These are phyloP conservation scores for Podosphaera xanthii DNA, from an alignment of 2,329 filamentous ascomycete genomes.

Conservation along the genomic window DNA sequence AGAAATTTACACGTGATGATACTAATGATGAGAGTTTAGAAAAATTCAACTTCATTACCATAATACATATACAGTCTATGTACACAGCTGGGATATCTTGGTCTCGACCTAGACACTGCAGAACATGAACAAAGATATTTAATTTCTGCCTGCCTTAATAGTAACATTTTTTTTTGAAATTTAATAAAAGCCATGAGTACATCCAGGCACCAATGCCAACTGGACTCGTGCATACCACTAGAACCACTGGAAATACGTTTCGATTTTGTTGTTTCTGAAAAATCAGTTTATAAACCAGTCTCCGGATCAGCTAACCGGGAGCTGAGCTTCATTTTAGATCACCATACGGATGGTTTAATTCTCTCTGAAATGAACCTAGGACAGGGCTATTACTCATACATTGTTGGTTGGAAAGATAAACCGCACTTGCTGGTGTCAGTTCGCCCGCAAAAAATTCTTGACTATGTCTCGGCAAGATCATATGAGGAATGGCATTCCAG, in stretches of 20 bases:
- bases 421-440: slow-evolving; percentile 29
- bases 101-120: too few relatives aligned
- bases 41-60: too few relatives aligned
- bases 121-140: too few relatives aligned
- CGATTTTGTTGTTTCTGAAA: slow-evolving; percentile 13
- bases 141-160: too few relatives aligned
- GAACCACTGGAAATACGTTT: slow-evolving; percentile 4
- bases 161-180: too few relatives aligned
- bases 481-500: slow-evolving; percentile 26
- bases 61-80: too few relatives aligned
- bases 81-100: too few relatives aligned
- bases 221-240: background rate
- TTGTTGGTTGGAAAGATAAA: slow-evolving; percentile 9
- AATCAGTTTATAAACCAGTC: slow-evolving; percentile 21
- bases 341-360: slow-evolving; percentile 31
- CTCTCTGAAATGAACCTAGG: slow-evolving; percentile 24
- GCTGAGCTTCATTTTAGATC: slow-evolving; percentile 24
- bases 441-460: slow-evolving; percentile 23
- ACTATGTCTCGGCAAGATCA: slow-evolving; percentile 33
- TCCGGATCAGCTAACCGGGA: slow-evolving; percentile 25
- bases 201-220: too few relatives aligned
- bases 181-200: too few relatives aligned
- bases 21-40: too few relatives aligned
- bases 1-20: too few relatives aligned
- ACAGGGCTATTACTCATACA: slow-evolving; percentile 7